Conservation (phyloP, 139 green algal genomes). For the Chlorella sp. region DNA sequence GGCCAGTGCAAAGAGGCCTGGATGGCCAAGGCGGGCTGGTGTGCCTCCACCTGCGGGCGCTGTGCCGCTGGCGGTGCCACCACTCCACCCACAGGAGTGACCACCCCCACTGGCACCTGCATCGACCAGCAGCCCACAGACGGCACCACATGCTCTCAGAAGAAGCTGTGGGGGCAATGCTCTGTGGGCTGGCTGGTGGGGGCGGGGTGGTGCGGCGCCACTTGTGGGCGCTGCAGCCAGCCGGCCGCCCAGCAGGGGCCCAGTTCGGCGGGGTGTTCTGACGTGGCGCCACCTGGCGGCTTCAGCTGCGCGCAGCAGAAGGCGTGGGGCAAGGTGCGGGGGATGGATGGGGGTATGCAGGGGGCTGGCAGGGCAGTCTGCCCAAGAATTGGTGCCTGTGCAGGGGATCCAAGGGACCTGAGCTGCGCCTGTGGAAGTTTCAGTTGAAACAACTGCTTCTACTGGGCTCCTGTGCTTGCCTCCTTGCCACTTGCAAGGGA, state of each 20-base stretch:
- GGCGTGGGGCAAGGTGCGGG: conserved; percentile 36
- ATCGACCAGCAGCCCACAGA: conserved; percentile 27
- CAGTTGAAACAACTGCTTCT: background rate
- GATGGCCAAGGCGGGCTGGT: conserved; percentile 39
- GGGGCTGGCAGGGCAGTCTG: too few species aligned
- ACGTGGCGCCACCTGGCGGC: conserved; percentile 11
- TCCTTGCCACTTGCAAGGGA: background rate
- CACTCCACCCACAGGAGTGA: background rate
- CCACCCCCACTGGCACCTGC: conserved; percentile 19
- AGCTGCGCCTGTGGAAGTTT: too few species aligned
- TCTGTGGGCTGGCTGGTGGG: background rate
- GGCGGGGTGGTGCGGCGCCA: conserved; percentile 23
- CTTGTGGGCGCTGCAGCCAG: conserved; percentile 23
- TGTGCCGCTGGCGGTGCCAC: background rate
- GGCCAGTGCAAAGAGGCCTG: conserved; percentile 32
- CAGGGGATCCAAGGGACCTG: too few species aligned
- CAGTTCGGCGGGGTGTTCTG: background rate
- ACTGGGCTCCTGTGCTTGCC: background rate
- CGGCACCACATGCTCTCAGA: conserved; percentile 25
- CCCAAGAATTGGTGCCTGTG: too few species aligned
- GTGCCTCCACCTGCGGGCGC: conserved; percentile 31
- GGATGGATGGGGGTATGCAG: background rate
- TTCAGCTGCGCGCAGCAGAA: conserved; percentile 53
- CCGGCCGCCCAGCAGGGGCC: background rate
- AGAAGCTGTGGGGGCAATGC: conserved; percentile 30